Evolutionary conservation across 2,329 filamentous ascomycete species (phyloP), one percentile per base, ranked within the genome.

Genomic region (Aspergillus eucalypticola): DNA sequence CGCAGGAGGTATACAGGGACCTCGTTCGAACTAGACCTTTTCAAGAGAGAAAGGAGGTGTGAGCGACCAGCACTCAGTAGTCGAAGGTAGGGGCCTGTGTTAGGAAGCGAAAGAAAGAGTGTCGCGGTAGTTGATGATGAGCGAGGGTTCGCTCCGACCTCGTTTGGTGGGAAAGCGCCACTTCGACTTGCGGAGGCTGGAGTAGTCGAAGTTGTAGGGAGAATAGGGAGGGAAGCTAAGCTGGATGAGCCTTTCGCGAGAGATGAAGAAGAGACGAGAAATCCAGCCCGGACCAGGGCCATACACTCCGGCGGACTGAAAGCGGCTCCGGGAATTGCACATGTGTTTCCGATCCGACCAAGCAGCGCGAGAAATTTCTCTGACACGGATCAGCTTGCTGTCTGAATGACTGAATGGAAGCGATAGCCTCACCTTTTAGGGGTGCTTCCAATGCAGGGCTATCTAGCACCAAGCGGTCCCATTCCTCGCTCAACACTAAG

Each of bases 71-170:
- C 76, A 17, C 78, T 78, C 3, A 88, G 74, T 8, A 88, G 78
- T 51, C 83, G 82, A 52, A 88, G 79, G 66, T 87, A 87, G 0
- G 83, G 78, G 1, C 86, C 86, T 2, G 83, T 86, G 55, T 83
- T 83, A 1, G 86, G 86, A 0, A 88, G 75, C 2, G 84, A 84
- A 52, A 88, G 78, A 63, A 84, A 81, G 67, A 80, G 69, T 13
- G 76, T 71, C 23, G 70, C 70, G 10, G 71, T 69, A 49, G 67
- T 61, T 38, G 68, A 70, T 29, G 61, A 64, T 13, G 62, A 44
- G 32, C 44, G 59, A 32, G 19, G 27, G 13, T 38, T 23, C 48
- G 41, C 54, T 10, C 6, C 7, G 8, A 29, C 27, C 39, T 42
- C 51, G 29, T n/a, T 4, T 3, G 13, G 11, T 29, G 39, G 8